Base-by-base conservation (phyloP, 495 filamentous ascomycete species). In the Aspergillus taichungensis region DNA sequence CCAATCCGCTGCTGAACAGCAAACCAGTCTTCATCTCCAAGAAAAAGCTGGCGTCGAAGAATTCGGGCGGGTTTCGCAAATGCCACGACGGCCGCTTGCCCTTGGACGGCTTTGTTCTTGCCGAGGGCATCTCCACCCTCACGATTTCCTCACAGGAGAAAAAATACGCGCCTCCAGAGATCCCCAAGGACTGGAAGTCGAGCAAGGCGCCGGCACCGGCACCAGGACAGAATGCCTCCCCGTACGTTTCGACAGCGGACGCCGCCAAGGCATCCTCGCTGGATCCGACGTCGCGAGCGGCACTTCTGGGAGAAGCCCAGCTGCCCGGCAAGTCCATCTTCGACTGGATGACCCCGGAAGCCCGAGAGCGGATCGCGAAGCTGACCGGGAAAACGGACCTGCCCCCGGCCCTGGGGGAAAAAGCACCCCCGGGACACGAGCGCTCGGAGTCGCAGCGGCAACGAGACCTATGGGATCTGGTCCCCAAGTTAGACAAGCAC, bases 291-390 rank as follows among this genome's bases (percentile, higher is more conserved):
- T 70, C 87, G 28, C 78, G 92, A 51, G 92, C 89, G 8, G 79
- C 83, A 11, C 69, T 95, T 8, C 71, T 98, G 0, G 89, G 89
- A 13, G 91, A 97, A 61, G 70, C 77, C 27, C 78, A 82, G 34
- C 69, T 98, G 1, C 90, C 89, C 4, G 85, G 87, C 8, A 95
- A 96, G 62, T 97, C 92, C 1, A 82, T 98, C 30, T 98, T 97
- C 60, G 89, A 96, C 61, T 97, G 84, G 68, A 78, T 98, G 64
- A 84, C 87, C 0, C 76, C 89, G 1, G 78, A 85, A 33, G 81
- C 87, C 6, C 80, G 92, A 51, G 83, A 87, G 37, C 79, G 80
- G 14, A 76, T 98, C 48, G 87, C 74, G 11, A 72, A 81, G 38
- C 79, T 80, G 3, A 88, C 88, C 7, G 88, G 88, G 1, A 87